Base-by-base conservation (phyloP, 768 basidiomycete species). In the Cystobasidium onofrii region DNA sequence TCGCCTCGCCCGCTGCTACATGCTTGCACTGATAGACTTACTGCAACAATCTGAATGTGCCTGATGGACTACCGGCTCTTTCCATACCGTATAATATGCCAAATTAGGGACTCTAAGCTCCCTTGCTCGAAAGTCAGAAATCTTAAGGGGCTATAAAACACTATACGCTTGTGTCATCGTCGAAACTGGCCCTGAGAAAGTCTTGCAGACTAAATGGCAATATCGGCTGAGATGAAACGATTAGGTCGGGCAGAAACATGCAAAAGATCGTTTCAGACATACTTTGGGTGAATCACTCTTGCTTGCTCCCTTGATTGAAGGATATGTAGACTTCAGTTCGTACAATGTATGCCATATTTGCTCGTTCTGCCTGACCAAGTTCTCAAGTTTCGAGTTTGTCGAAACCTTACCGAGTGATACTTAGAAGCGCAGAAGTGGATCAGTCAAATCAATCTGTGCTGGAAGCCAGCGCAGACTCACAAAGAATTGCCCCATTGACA, bases 401-500 rank as follows among this genome's bases (percentile, higher is more conserved):
- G 69, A 71, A 17, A n/a, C 29, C 18, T 71, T 55, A 20, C 69
- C 69, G 1, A 71, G 23, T n/a, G 36, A 41, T 39, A 71, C 69
- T 71, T 54, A 7, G 20, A n/a, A n/a, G n/a, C n/a, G n/a, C n/a
- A n/a, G n/a, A n/a, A n/a, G n/a, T n/a, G n/a, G n/a, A n/a, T n/a
- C n/a, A n/a, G n/a, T n/a, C n/a, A n/a, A n/a, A n/a, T 41, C 18
- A 27, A 25, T 25, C 7, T 41, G 31, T 7, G 6, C n/a, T 9
- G 10, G 23, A 7, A 9, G 54, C 54, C 54, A 55, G 12, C 62
- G 23, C 15, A 41, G 13, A 60, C 69, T 55, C 29, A 71, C 69
- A 29, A 3, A 71, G n/a, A 3, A 71, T 71, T 31, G 69, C 69
- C 9, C 69, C 69, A 36, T 71, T 71, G 3, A 71, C 69, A 7